A percentile compares a stretch with the other conserved stretches of the same genome.
Evolutionary conservation across 1,139 yeast species (phyloP).

Genomic region (Suhomyces ambrosiae): DNA sequence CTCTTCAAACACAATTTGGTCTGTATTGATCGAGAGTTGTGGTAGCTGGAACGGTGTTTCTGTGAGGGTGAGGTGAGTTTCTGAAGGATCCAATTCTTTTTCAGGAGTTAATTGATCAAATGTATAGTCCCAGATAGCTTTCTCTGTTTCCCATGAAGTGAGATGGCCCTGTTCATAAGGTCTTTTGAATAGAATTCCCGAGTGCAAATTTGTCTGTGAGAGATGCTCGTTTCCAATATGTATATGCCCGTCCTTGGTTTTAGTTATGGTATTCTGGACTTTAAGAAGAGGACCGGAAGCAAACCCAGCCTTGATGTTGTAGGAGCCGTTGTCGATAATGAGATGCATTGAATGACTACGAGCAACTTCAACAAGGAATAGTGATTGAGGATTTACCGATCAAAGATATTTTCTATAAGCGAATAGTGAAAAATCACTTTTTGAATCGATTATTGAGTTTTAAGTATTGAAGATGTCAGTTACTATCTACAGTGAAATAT

Average conservation of each 20-base stretch:
- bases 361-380: too few relatives aligned
- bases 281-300: conserved; percentile 35
- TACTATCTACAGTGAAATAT: too few relatives aligned
- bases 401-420: too few relatives aligned
- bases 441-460: too few relatives aligned
- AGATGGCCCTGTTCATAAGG: conserved; percentile 90
- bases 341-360: conserved; percentile 22
- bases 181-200: conserved; percentile 73
- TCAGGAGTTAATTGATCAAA: conserved; percentile 36
- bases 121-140: conserved; percentile 90
- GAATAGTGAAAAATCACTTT: too few relatives aligned
- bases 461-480: too few relatives aligned
- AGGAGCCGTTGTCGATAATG: conserved; percentile 86
- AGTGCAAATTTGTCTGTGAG: conserved; percentile 64
- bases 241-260: conserved; percentile 74
- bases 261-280: conserved; percentile 70
- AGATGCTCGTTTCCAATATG: conserved; percentile 73
- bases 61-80: conserved; percentile 58
- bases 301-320: conserved; percentile 76
- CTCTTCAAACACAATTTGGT: conserved; percentile 93
- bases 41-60: conserved; percentile 87
- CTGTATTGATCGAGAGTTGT: conserved; percentile 79
- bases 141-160: conserved; percentile 89
- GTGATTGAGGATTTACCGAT: too few relatives aligned
- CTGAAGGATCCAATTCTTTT: conserved; percentile 45